Conservation (phyloP, 768 basidiomycete genomes). For the Panellus pusillus region DNA sequence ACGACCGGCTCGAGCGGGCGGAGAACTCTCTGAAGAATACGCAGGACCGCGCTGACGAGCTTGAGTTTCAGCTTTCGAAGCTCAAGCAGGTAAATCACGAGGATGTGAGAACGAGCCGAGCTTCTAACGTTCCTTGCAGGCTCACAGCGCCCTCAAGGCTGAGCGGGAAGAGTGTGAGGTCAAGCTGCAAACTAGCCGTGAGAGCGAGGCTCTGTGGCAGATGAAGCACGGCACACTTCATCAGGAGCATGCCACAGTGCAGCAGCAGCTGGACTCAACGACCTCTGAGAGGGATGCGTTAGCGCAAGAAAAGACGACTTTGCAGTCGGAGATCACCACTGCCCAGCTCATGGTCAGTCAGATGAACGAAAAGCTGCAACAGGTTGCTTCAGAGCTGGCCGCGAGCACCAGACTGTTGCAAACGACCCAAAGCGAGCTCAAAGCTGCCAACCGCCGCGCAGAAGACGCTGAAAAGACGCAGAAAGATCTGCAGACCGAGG, state of each 20-base stretch:
- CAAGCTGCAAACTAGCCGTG: conserved; percentile 41
- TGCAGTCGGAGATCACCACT: conserved; percentile 48
- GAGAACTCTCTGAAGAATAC: conserved; percentile 75
- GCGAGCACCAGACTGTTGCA: conserved; percentile 57
- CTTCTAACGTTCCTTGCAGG: conserved; percentile 35
- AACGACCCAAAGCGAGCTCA: conserved; percentile 64
- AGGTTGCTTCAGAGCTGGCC: conserved; percentile 54
- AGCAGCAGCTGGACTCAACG: conserved; percentile 43
- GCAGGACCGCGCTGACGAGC: conserved; percentile 79
- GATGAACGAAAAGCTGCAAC: conserved; percentile 59
- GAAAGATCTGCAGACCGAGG: conserved; percentile 74
- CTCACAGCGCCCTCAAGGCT: conserved; percentile 53
- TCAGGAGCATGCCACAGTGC: conserved; percentile 36
- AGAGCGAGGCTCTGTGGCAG: conserved; percentile 49
- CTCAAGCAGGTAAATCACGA: conserved; percentile 61
- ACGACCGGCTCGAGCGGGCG: conserved; percentile 75
- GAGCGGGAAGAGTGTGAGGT: conserved; percentile 60
- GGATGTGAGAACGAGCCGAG: conserved; percentile 1
- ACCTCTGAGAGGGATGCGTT: conserved; percentile 50
- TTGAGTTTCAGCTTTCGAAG: conserved; percentile 80
- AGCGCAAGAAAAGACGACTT: conserved; percentile 45
- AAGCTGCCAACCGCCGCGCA: conserved; percentile 61
- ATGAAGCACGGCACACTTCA: conserved; percentile 48
- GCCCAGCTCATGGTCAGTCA: conserved; percentile 48
- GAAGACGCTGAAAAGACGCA: conserved; percentile 75